These are phyloP conservation scores for Paradendryphiella salina DNA, from an alignment of 2,329 filamentous ascomycete species.

Conservation along the genomic window DNA sequence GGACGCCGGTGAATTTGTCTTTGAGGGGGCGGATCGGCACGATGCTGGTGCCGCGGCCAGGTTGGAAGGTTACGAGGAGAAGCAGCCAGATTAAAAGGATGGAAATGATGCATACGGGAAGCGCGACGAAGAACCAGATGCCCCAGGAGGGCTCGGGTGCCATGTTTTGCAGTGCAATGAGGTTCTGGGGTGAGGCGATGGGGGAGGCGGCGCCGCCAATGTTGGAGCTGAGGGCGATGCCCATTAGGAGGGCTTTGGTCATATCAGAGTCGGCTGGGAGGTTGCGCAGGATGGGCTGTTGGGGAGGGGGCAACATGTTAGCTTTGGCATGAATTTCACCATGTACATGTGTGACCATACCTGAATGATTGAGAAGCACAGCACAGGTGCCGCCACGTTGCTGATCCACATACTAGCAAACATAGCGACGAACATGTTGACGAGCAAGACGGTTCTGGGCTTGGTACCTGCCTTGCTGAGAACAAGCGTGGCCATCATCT, in stretches of 20 bases:
- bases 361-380: constrained; percentile 98
- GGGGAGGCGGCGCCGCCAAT: constrained; percentile 95
- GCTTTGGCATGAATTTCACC: no score
- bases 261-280: constrained; percentile 87
- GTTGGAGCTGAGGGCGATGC: constrained; percentile 92
- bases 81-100: constrained; percentile 88
- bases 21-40: constrained; percentile 88
- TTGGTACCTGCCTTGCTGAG: constrained; percentile 94
- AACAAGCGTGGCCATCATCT: constrained; percentile 93
- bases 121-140: constrained; percentile 93
- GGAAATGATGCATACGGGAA: constrained; percentile 89
- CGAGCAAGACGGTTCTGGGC: constrained; percentile 85
- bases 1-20: constrained; percentile 82
- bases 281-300: constrained; percentile 91
- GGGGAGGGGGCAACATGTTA: constrained; percentile 17
- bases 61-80: constrained; percentile 81
- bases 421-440: constrained; percentile 97
- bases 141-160: constrained; percentile 87
- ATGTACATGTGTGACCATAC: no score
- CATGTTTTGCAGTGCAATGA: constrained; percentile 97
- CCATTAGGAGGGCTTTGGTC: constrained; percentile 92
- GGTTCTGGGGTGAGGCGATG: constrained; percentile 96
- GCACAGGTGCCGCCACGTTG: constrained; percentile 93
- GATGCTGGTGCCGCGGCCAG: constrained; percentile 82
- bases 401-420: constrained; percentile 99